Base-by-base conservation (phyloP, 2,329 filamentous ascomycete species). In the Arthrobotrys sinensis region DNA sequence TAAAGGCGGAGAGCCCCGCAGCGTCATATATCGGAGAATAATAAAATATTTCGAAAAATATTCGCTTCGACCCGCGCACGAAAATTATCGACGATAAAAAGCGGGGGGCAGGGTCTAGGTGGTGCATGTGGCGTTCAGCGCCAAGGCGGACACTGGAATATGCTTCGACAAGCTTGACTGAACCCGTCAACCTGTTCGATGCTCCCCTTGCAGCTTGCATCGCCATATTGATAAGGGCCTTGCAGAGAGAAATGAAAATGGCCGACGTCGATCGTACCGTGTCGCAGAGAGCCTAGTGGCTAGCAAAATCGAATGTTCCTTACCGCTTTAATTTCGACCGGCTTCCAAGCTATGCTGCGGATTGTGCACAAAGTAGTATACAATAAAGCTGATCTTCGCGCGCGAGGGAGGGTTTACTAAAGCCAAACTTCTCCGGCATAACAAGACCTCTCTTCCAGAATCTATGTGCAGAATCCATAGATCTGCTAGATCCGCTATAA, bases 1-100 rank as follows among this genome's bases (percentile, higher is more conserved):
- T 28, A 12, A 24, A 43, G 34, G 4, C 34, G 55, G 55, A 8
- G 40, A 43, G 10, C 55, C 34, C 21, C 19, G 19, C 36, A 28
- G 55, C 55, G 55, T 43, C 11, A 60, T 60, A 21, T 60, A 28
- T 60, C 55, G 55, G 55, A 43, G 16, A 60, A 60, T 60, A 60
- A 43, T 60, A 24, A 24, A 60, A 43, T 6, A 5, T 32, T 28
- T 43, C 11, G 55, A 21, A n/a, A n/a, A 3, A 43, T 60, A 60
- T 28, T 60, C 55, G 55, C 34, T 60, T 60, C 34, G 24, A 28
- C 36, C 36, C 36, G 36, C 32, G n/a, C 6, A 57, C 16, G 16
- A 57, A 19, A 21, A 38, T 57, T 38, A 19, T 43, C 34, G 19
- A 43, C 36, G 55, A n/a, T 60, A 24, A 16, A 60, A 60, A 40